Evolutionary conservation across 306 rosid genomes (phyloP), one percentile per base, ranked within the genome.

Genomic region (Psophocarpus tetragonolobus): DNA sequence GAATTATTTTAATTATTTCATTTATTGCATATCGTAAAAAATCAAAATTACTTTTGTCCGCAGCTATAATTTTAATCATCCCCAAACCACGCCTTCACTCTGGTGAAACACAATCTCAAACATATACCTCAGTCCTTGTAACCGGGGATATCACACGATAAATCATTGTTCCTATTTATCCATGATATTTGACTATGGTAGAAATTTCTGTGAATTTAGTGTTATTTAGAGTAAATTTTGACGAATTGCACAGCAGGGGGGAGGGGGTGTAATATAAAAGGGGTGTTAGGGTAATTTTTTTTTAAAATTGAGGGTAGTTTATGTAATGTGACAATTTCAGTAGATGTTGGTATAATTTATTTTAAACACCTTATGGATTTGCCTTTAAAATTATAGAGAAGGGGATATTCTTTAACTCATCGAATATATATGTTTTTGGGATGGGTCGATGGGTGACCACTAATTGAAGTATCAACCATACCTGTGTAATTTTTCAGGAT

Each of bases 61-160:
- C 42, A 57, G 86, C 88, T 8, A 88, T 81, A 6, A 86, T 84
- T 6, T 85, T 53, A 38, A 60, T 81, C 82, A 78, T 69, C 75
- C 6, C 90, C 90, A 51, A 71, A 79, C 23, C 57, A 3, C 0
- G 84, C 87, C 58, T 54, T 27, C 21, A 30, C 20, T 4, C 11
- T 12, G 9, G n/a, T n/a, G 18, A 10, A 23, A 24, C 33, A 21
- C 8, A 1, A 20, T 20, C 5, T 8, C 13, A 20, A 0, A 21
- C 32, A 21, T 45, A 7, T 8, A 47, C 54, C 54, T 47, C 61
- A 3, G 23, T 23, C 14, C 30, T 54, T 21, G 3, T 54, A 20
- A 3, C 15, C 0, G 27, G 3, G 17, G 48, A 45, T 45, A 45
- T 38, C 12, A 13, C 47, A 39, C 3, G 12, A 41, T 13, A 42